These are phyloP conservation scores for Xylaria sp. DNA, from an alignment of 2,329 filamentous ascomycete genomes.

Conservation along the genomic window DNA sequence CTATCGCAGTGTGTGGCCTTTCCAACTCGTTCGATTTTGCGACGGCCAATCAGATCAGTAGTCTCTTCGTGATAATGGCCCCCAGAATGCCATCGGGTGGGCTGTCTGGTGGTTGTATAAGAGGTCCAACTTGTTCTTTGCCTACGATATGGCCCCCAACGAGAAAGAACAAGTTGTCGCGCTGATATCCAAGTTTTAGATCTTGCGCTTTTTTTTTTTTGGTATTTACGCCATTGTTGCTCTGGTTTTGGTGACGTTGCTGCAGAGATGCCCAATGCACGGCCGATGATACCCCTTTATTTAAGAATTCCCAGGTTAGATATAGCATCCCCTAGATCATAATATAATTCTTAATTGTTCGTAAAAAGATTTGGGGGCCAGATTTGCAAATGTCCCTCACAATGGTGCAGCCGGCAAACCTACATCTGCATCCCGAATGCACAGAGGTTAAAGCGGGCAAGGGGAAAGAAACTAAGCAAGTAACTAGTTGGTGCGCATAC, in stretches of 20 bases:
- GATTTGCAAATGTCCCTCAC: neutral
- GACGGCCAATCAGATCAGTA: slow-evolving; percentile 3
- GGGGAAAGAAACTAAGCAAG: no score
- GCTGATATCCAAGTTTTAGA: slow-evolving; percentile 14
- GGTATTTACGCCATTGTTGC: neutral
- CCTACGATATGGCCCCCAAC: neutral
- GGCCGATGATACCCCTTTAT: slow-evolving; percentile 43
- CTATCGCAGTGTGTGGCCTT: slow-evolving; percentile 9
- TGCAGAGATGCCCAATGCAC: slow-evolving; percentile 40
- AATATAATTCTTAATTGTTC: slow-evolving; percentile 21
- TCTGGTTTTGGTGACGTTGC: slow-evolving; percentile 18
- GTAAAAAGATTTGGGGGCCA: neutral
- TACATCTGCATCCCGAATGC: slow-evolving; percentile 27
- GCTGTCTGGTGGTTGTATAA: neutral
- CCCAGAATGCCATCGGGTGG: neutral
- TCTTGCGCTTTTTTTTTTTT: slow-evolving; percentile 21
- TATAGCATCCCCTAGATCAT: slow-evolving; percentile 30
- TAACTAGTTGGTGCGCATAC: no score
- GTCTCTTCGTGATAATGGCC: neutral
- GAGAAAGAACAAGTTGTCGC: neutral
- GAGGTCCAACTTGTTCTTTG: neutral
- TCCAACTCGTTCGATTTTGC: slow-evolving; percentile 19
- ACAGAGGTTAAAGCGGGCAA: slow-evolving; percentile 10
- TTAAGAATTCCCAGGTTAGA: slow-evolving; percentile 33
- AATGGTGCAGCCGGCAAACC: slow-evolving; percentile 22